Evolutionary conservation across 2,329 filamentous ascomycete species (phyloP), one percentile per base, ranked within the genome.

Genomic region (Diaporthe longicolla): DNA sequence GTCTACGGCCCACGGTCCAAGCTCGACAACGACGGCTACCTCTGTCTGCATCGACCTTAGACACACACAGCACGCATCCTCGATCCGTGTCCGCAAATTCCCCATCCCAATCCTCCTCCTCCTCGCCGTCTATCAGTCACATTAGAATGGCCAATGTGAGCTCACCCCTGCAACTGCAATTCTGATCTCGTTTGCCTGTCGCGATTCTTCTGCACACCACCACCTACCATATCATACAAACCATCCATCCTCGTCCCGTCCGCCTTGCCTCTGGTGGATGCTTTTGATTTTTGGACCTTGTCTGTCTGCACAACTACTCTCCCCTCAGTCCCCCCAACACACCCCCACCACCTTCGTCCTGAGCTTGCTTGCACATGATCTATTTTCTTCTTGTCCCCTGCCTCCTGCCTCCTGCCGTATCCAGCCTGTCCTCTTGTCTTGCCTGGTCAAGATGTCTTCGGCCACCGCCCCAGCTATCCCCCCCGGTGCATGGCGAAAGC

Each of bases 71-170:
- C 57, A 59, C 24, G 29, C 29, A 70, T n/a, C 50, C 32, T 65
- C 63, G 55, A 26, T 54, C 61, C 35, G 59, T 57, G 40, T 65
- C 52, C 35, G 43, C 52, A 57, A 70, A 29, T 32, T 13, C 29
- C 65, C 29, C 58, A 66, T 71, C 66, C 55, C 59, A 52, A 45
- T 45, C 37, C 55, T 40, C 70, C 52, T 58, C 35, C 9, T 43
- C 40, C 40, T 43, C 40, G 40, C 55, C 57, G 40, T 45, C 63
- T 70, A 24, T 45, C 35, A 40, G 63, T 68, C 63, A 68, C 69
- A 63, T 55, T 75, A 73, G 72, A 73, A 76, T 76, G 75, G 75
- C 75, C 75, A 76, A 76, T 74, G 75, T 76, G 75, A 76, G 75
- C 73, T 70, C 57, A 35, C 57, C 70, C 70, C 70, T 73, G 29